phyloP scores from a whole-genome alignment of 2,329 filamentous ascomycete genomes.

The Fusarium chuoi region DNA sequence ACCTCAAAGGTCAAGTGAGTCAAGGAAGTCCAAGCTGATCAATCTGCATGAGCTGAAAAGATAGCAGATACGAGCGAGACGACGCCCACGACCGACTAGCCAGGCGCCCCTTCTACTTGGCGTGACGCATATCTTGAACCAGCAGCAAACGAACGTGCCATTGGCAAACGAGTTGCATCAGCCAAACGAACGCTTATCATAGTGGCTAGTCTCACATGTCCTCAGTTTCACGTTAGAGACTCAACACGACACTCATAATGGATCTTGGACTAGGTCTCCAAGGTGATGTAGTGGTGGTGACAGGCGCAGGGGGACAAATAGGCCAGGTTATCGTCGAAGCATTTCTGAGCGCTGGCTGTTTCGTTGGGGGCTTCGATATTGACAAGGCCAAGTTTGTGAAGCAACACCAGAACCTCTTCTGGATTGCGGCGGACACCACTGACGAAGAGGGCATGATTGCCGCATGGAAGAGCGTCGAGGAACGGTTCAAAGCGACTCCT shows the following conservation, averaged over 20 bases:
- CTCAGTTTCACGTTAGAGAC: neutral
- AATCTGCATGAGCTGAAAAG: too few species aligned
- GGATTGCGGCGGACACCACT: neutral
- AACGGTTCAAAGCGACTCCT: neutral
- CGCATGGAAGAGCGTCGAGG: neutral
- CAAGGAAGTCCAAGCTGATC: neutral
- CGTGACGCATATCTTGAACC: fast-evolving
- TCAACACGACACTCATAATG: neutral
- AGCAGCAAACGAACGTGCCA: neutral
- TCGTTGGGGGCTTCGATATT: neutral
- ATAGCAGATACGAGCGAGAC: neutral
- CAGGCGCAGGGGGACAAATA: fast-evolving
- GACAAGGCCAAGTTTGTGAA: neutral
- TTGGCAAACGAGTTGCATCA: neutral
- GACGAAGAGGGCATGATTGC: fast-evolving
- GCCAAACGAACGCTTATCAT: fast-evolving
- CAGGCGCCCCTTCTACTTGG: fast-evolving
- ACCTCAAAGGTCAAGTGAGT: neutral
- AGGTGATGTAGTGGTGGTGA: neutral
- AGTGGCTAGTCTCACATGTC: fast-evolving
- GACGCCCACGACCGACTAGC: too few species aligned
- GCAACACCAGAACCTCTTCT: neutral
- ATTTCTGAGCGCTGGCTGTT: neutral
- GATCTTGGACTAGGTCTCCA: neutral
- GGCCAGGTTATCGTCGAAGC: neutral